These are phyloP conservation scores for Blastobotrys capitulatus DNA, from an alignment of 1,139 yeast species.

Conservation along the genomic window DNA sequence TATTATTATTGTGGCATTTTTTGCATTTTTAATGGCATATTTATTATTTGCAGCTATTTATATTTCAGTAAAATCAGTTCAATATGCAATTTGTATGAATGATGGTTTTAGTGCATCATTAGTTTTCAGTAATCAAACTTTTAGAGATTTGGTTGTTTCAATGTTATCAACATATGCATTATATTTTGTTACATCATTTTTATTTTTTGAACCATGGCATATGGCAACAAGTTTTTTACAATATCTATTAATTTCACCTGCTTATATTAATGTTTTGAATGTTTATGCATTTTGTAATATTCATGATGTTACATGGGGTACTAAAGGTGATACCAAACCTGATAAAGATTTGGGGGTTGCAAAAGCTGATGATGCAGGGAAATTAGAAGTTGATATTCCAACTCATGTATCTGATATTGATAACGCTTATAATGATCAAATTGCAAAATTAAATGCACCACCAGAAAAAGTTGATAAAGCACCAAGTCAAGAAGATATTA, in stretches of 20 bases:
- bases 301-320: constrained; percentile 87
- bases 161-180: constrained; percentile 77
- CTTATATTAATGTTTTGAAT: constrained; percentile 71
- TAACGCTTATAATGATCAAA: constrained; percentile 45
- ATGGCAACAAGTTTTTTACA: constrained; percentile 70
- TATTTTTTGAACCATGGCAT: constrained; percentile 75
- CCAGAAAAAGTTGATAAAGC: constrained; percentile 27
- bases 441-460: constrained; percentile 22
- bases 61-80: constrained; percentile 71
- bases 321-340: constrained; percentile 63
- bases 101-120: constrained; percentile 42
- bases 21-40: constrained; percentile 87
- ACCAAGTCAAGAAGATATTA: constrained; percentile 20
- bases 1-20: constrained; percentile 76
- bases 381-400: constrained; percentile 59
- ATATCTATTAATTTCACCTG: constrained; percentile 65
- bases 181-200: constrained; percentile 68
- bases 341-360: constrained; percentile 66
- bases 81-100: constrained; percentile 38
- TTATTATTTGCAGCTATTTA: constrained; percentile 86
- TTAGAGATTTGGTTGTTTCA: constrained; percentile 85
- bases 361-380: constrained; percentile 47
- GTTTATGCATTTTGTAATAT: constrained; percentile 82
- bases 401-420: constrained; percentile 60
- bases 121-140: constrained; percentile 55